These are phyloP conservation scores for Aegilops bicornis DNA, from an alignment of 176 grass and related monocot genomes.

Conservation along the genomic window DNA sequence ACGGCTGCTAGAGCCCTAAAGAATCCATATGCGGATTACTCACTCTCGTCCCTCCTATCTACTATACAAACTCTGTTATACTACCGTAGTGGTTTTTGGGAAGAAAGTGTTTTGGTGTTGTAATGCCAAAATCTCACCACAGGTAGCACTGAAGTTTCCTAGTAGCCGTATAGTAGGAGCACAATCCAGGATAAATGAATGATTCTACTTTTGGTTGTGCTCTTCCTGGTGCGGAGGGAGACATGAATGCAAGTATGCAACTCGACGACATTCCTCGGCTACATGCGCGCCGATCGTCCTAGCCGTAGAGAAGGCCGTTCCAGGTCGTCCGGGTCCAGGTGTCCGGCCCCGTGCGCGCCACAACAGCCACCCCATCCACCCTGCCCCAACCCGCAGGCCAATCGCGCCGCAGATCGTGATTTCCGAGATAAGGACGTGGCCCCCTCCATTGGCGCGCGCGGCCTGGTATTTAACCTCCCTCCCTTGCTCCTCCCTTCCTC, in stretches of 20 bases:
- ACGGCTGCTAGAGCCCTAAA: too few species aligned
- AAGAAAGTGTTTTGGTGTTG: too few species aligned
- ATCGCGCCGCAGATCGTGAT: slow-evolving; percentile 31
- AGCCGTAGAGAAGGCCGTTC: background rate
- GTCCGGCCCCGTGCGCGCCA: background rate
- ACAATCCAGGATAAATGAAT: background rate
- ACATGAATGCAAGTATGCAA: background rate
- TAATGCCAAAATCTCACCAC: background rate
- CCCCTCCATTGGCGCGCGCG: background rate
- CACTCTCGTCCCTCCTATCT: too few species aligned
- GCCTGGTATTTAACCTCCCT: slow-evolving; percentile 16
- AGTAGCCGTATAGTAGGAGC: too few species aligned
- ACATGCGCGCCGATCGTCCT: background rate
- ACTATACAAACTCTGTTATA: too few species aligned
- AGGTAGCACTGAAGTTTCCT: background rate
- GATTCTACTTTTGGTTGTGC: background rate
- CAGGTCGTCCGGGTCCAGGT: background rate
- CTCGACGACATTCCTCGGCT: background rate
- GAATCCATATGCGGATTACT: too few species aligned
- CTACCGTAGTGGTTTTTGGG: too few species aligned
- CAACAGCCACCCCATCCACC: background rate
- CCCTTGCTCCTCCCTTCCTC: background rate
- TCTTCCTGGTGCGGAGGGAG: background rate
- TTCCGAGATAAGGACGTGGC: slow-evolving; percentile 35
- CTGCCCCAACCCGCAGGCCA: background rate